Percentiles rank a stretch among this genome's conserved stretches.
phyloP scores from a whole-genome alignment of 2,329 filamentous ascomycete genomes.

The Dactylonectria estremocensis region DNA sequence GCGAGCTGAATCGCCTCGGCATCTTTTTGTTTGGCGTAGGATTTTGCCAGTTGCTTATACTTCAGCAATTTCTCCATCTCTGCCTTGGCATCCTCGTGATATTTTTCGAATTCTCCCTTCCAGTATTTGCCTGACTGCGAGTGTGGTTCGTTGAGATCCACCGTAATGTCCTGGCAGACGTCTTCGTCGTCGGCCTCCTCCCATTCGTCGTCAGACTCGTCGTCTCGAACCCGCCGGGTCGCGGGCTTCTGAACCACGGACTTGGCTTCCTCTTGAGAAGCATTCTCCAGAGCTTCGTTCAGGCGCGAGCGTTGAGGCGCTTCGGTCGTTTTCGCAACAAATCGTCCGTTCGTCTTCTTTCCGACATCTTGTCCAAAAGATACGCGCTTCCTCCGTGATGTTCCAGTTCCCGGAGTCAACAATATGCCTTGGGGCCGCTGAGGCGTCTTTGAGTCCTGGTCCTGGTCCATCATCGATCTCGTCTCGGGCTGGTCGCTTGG shows the following conservation, averaged over 20 bases:
- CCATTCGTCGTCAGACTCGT: slow-evolving; percentile 64
- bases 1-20: slow-evolving; percentile 77
- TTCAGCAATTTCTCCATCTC: slow-evolving; percentile 85
- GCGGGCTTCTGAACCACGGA: slow-evolving; percentile 21
- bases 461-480: slow-evolving; percentile 45
- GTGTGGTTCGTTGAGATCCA: slow-evolving; percentile 81
- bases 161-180: slow-evolving; percentile 72
- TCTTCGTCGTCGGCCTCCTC: slow-evolving; percentile 64
- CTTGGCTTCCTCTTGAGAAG: slow-evolving; percentile 34
- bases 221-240: slow-evolving; percentile 31
- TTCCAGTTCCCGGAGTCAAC: slow-evolving; percentile 74
- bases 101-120: slow-evolving; percentile 83
- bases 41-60: slow-evolving; percentile 86
- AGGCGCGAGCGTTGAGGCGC: slow-evolving; percentile 59
- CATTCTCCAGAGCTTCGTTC: slow-evolving; percentile 62
- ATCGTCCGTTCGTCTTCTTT: slow-evolving; percentile 57
- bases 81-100: slow-evolving; percentile 78
- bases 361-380: slow-evolving; percentile 74
- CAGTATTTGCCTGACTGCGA: slow-evolving; percentile 85
- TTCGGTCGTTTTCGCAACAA: slow-evolving; percentile 49
- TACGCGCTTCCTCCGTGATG: slow-evolving; percentile 74
- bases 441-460: slow-evolving; percentile 60
- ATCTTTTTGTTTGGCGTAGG: slow-evolving; percentile 85
- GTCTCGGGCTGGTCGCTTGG: slow-evolving; percentile 52
- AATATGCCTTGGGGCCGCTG: slow-evolving; percentile 72